phyloP scores from a whole-genome alignment of 192 early-diverging fungal species.

The Allomyces macrogynus region DNA sequence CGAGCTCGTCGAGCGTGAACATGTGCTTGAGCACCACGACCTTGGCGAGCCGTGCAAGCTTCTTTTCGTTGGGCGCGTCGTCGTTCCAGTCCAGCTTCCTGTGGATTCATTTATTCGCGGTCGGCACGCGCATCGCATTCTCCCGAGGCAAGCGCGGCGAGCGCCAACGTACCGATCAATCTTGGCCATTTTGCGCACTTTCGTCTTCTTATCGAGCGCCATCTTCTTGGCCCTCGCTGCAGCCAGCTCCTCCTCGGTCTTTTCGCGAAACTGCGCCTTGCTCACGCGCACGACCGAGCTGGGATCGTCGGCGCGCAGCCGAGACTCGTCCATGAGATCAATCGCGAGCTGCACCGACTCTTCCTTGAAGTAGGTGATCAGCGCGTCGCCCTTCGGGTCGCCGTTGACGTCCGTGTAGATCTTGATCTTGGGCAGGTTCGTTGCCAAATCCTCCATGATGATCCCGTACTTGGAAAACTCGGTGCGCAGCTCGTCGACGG shows the following conservation, averaged over 20 bases:
- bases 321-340: constrained; percentile 68
- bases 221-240: not conserved
- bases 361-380: constrained; percentile 76
- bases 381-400: constrained; percentile 66
- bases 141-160: too few relatives aligned
- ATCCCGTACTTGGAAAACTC: constrained; percentile 60
- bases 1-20: constrained; percentile 75
- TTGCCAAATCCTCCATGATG: constrained; percentile 48
- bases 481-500: constrained; percentile 53
- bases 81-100: constrained; percentile 89
- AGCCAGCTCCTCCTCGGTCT: not conserved
- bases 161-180: not conserved
- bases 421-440: constrained; percentile 61
- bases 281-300: constrained; percentile 47
- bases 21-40: constrained; percentile 88
- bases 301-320: constrained; percentile 43
- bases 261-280: constrained; percentile 16
- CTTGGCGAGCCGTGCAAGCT: constrained; percentile 48
- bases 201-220: not conserved
- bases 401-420: constrained; percentile 54
- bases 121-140: too few relatives aligned
- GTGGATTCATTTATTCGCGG: not conserved
- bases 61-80: constrained; percentile 35
- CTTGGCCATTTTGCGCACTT: not conserved
- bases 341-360: constrained; percentile 74